These are phyloP conservation scores for Tuber umbilicatum DNA, from an alignment of 495 filamentous ascomycete species.

Conservation along the genomic window DNA sequence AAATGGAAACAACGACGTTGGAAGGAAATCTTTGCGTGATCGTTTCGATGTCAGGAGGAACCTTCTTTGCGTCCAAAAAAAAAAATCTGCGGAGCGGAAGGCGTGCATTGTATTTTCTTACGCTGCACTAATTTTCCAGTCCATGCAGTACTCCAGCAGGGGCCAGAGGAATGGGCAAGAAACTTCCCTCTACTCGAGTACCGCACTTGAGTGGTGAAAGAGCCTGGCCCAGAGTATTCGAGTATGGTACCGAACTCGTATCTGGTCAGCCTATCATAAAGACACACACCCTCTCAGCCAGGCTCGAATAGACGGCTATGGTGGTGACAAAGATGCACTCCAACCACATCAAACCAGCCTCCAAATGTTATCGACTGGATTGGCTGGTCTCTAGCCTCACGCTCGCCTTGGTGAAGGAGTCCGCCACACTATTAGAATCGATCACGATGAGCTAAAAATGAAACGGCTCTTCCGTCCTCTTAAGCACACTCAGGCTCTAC, in stretches of 20 bases:
- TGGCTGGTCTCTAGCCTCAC: not conserved
- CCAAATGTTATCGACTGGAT: not conserved
- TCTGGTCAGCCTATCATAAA: not conserved
- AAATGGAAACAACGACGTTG: not conserved
- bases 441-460: not conserved
- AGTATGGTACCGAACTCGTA: not conserved
- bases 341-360: not conserved
- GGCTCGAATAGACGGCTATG: not conserved
- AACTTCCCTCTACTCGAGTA: not conserved
- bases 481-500: not conserved
- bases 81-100: not conserved
- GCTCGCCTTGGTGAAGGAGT: not conserved
- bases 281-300: not conserved
- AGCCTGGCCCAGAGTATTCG: not conserved
- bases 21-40: not conserved
- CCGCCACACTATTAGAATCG: not conserved
- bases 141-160: not conserved
- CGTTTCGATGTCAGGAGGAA: not conserved
- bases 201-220: too few species aligned
- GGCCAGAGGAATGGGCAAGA: not conserved
- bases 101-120: not conserved
- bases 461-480: not conserved
- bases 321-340: not conserved
- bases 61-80: not conserved
- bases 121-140: not conserved